Evolutionary conservation across 805 yeast species (phyloP).

Genomic region (Cyberlindnera xylosilytica): DNA sequence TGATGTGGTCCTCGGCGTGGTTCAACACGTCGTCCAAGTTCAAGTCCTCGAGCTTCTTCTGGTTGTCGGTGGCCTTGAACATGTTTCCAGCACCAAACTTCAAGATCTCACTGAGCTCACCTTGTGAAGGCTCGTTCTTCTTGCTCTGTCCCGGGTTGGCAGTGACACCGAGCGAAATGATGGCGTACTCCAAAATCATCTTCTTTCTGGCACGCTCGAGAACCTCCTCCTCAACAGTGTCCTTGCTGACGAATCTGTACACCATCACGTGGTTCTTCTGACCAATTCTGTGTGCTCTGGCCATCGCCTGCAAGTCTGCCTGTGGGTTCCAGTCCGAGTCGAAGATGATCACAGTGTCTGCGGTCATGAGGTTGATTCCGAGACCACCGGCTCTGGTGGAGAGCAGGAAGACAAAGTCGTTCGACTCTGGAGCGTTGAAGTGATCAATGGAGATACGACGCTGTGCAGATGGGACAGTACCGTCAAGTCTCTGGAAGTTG

Average conservation of each 20-base stretch:
- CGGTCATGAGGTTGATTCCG: conserved; percentile 98
- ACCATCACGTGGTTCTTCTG: conserved; percentile 98
- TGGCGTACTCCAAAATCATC: conserved; percentile 98
- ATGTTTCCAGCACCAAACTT: conserved; percentile 98
- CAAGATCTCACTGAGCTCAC: conserved; percentile 87
- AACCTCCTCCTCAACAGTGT: conserved; percentile 96
- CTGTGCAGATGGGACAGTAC: conserved; percentile 92
- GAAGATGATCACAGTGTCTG: conserved; percentile 96
- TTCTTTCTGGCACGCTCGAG: conserved; percentile 94
- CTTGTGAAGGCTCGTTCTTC: conserved; percentile 72
- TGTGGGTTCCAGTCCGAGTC: conserved; percentile 99
- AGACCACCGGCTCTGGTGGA: conserved; percentile 99
- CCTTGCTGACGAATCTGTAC: conserved; percentile 95
- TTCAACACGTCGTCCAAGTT: conserved; percentile 93
- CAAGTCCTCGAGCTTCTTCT: conserved; percentile 90
- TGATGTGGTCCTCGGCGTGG: conserved; percentile 96
- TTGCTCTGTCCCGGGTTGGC: conserved; percentile 47
- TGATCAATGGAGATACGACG: conserved; percentile 95
- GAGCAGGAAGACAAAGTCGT: conserved; percentile 84
- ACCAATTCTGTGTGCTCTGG: conserved; percentile 99
- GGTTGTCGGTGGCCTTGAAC: conserved; percentile 92
- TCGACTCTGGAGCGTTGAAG: conserved; percentile 89
- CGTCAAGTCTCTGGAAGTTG: conserved; percentile 90
- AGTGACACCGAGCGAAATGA: conserved; percentile 92
- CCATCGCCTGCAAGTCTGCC: conserved; percentile 99